Conservation (phyloP, 2,329 filamentous ascomycete genomes). For the Colletotrichum viniferum region DNA sequence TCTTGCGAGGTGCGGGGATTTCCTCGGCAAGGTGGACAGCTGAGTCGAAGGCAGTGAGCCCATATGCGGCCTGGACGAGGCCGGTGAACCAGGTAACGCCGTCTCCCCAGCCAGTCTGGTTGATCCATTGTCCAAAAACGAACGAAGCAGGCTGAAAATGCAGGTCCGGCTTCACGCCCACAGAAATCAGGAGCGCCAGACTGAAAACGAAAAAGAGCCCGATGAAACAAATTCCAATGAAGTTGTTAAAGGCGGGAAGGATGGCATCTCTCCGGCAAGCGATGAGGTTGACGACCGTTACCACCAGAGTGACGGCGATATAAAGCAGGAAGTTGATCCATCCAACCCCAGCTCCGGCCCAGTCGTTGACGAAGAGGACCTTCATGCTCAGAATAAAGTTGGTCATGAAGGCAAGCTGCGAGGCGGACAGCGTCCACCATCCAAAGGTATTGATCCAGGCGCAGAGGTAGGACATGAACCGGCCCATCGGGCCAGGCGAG, state of each 20-base stretch:
- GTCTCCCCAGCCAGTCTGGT: slow-evolving; percentile 54
- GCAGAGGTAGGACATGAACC: slow-evolving; percentile 59
- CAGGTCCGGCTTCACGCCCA: slow-evolving; percentile 48
- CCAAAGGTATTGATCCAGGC: slow-evolving; percentile 66
- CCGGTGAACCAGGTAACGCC: slow-evolving; percentile 64
- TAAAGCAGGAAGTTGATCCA: slow-evolving; percentile 63
- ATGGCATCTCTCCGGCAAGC: slow-evolving; percentile 53
- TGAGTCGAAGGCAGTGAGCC: slow-evolving; percentile 60
- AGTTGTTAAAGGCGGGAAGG: slow-evolving; percentile 58
- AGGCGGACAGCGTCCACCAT: slow-evolving; percentile 62
- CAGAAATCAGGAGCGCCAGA: slow-evolving; percentile 56
- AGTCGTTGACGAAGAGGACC: slow-evolving; percentile 53
- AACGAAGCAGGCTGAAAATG: slow-evolving; percentile 54
- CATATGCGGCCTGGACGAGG: slow-evolving; percentile 61
- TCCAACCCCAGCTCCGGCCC: slow-evolving; percentile 45
- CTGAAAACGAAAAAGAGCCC: slow-evolving; percentile 56
- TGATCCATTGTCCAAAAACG: slow-evolving; percentile 57
- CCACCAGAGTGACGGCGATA: slow-evolving; percentile 48
- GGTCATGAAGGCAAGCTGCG: slow-evolving; percentile 62
- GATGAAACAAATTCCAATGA: slow-evolving; percentile 57
- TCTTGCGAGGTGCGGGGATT: slow-evolving; percentile 54
- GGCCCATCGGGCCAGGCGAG: slow-evolving; percentile 40
- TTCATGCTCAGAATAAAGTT: slow-evolving; percentile 62
- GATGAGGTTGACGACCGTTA: slow-evolving; percentile 55
- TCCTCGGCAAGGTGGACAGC: slow-evolving; percentile 65